Base-by-base conservation (phyloP, 306 rosid species). In the Hippophae tibetana region DNA sequence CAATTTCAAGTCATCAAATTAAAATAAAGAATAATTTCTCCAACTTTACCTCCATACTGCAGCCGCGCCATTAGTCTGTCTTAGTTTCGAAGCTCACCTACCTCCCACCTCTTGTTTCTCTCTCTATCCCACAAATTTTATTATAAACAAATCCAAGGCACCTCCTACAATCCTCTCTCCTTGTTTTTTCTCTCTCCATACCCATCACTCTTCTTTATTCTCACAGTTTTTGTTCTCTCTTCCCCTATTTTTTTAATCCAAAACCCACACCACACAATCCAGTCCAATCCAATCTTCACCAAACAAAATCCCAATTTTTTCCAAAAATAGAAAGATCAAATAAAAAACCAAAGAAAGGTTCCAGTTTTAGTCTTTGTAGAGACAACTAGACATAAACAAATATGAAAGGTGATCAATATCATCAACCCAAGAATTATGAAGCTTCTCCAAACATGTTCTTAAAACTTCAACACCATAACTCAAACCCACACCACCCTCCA, bases 31-130 rank as follows among this genome's bases (percentile, higher is more conserved):
- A 1, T 18, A 18, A 18, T 18, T 18, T 18, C 82, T 89, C 78
- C 66, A 69, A 66, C 9, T 54, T 27, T 42, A 43, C 68, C 72
- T 78, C 76, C 57, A 71, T 18, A 18, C 23, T 18, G 84, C 82
- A 90, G 86, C 90, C 81, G 90, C 95, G 82, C 87, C 85, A 77
- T 74, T 69, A 78, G 84, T 76, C 90, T 75, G 78, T 78, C 94
- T 84, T 84, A 52, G 65, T 80, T 86, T 78, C 85, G 73, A 84
- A 82, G 80, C 68, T 74, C 93, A 84, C 87, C 89, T 77, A 79
- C 90, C 87, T 8, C 47, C 27, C 31, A 3, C 23, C 1, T 18
- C 1, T 18, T 18, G 23, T 18, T 18, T 18, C 56, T 1, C 31
- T 58, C 64, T 54, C 58, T 12, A 47, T 14, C 65, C 23, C 66